Percentiles rank a stretch among this genome's conserved stretches.
These are phyloP conservation scores for Teratosphaeria nubilosa DNA, from an alignment of 2,329 filamentous ascomycete genomes.

Conservation along the genomic window DNA sequence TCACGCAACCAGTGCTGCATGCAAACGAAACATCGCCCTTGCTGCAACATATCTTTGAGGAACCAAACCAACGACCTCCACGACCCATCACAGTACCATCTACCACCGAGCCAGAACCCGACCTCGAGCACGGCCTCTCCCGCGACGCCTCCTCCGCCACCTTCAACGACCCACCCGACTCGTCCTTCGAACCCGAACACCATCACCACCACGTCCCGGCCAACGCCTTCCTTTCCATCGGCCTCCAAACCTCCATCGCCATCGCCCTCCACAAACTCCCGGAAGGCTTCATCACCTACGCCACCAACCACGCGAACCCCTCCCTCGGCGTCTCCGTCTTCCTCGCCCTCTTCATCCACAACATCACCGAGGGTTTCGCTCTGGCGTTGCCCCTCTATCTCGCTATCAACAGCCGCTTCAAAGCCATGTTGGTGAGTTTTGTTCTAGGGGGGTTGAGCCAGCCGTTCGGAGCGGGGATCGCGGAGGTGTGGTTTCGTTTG, in stretches of 20 bases:
- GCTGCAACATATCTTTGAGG: constrained; percentile 13
- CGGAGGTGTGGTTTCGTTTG: constrained; percentile 75
- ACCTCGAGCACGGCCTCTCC: constrained; percentile 8
- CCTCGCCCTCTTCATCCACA: constrained; percentile 92
- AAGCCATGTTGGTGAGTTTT: constrained; percentile 76
- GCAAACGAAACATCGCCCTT: constrained; percentile 23
- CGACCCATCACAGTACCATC: neutral
- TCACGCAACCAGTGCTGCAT: constrained; percentile 1
- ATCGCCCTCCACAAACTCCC: constrained; percentile 96
- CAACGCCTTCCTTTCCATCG: constrained; percentile 87
- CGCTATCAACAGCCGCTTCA: constrained; percentile 67
- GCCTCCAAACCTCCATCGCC: constrained; percentile 89
- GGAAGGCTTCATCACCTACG: constrained; percentile 79
- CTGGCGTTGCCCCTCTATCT: constrained; percentile 89
- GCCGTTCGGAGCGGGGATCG: constrained; percentile 73
- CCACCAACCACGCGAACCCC: constrained; percentile 92
- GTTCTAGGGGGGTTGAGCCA: constrained; percentile 79
- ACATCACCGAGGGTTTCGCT: constrained; percentile 93
- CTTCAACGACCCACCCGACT: neutral
- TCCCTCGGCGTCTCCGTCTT: constrained; percentile 83
- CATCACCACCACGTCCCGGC: constrained; percentile 94
- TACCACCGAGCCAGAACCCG: constrained; percentile 3
- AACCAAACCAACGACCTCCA: constrained; percentile 6
- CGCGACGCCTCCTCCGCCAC: constrained; percentile 10
- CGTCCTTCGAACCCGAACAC: constrained; percentile 10